A percentile compares a stretch with the other conserved stretches of the same genome.
Evolutionary conservation across 75 land plant species (phyloP).

Genomic region (Pseudotsuga menziesii): DNA sequence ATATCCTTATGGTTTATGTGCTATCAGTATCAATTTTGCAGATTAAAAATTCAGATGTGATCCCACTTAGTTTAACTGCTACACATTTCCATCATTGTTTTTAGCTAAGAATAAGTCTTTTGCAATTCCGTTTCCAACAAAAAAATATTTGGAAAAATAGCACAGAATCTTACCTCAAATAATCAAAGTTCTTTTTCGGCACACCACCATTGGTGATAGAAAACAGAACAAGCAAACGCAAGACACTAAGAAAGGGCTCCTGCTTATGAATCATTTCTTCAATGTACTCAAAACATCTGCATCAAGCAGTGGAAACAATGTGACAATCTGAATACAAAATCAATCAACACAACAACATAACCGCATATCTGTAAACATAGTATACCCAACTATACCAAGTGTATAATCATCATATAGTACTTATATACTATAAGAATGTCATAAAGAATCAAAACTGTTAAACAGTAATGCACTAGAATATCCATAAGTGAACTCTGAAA

Average conservation of each 20-base stretch:
- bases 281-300: conserved; percentile 89
- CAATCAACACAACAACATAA: neutral
- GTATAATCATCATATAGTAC: neutral
- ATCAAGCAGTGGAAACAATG: conserved; percentile 20
- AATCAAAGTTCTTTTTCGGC: conserved; percentile 89
- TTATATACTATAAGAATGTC: neutral
- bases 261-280: conserved; percentile 99
- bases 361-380: neutral
- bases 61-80: no score
- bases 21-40: neutral
- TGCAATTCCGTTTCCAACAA: no score
- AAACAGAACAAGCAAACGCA: conserved; percentile 81
- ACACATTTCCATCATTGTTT: neutral
- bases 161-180: conserved; percentile 56
- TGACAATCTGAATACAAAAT: neutral
- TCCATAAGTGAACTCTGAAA: neutral
- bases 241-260: conserved; percentile 75
- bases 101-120: no score
- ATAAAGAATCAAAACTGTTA: neutral
- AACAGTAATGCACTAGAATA: neutral
- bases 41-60: no score
- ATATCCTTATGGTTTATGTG: neutral
- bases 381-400: neutral
- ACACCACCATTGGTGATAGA: conserved; percentile 84
- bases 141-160: neutral